phyloP scores from a whole-genome alignment of 2,329 filamentous ascomycete genomes.

The Arachnomyces sp. region DNA sequence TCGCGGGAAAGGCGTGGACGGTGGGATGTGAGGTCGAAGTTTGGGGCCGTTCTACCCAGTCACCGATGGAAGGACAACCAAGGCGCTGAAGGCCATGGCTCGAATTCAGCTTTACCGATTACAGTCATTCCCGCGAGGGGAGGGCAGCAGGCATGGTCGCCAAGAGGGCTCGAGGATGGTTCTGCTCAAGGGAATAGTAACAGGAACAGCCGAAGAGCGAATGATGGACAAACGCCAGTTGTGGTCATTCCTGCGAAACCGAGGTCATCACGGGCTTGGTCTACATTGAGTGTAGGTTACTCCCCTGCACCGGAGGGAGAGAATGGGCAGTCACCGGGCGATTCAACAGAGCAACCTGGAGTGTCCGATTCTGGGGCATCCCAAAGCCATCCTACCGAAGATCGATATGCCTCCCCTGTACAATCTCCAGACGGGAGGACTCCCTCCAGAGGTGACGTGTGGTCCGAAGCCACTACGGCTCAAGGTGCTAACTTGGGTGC shows the following conservation, averaged over 20 bases:
- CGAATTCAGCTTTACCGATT: conserved; percentile 42
- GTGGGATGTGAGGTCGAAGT: conserved; percentile 36
- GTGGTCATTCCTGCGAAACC: conserved; percentile 54
- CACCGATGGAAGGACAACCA: conserved; percentile 38
- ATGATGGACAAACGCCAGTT: conserved; percentile 41
- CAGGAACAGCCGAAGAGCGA: conserved; percentile 3
- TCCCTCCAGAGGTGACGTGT: too few relatives aligned
- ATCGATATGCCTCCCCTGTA: too few relatives aligned
- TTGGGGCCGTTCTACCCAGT: conserved; percentile 41
- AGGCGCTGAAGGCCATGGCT: conserved; percentile 28
- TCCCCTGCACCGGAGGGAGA: background rate
- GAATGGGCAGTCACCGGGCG: background rate
- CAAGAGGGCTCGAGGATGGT: conserved; percentile 27
- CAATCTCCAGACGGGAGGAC: too few relatives aligned
- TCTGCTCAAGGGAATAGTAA: conserved; percentile 14
- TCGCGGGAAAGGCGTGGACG: conserved; percentile 36
- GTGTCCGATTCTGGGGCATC: background rate
- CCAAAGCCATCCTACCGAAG: background rate
- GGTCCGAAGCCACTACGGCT: too few relatives aligned
- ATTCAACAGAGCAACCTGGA: background rate
- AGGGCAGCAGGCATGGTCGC: conserved; percentile 48
- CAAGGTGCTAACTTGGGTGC: too few relatives aligned
- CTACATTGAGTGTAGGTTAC: conserved; percentile 26
- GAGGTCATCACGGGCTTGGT: conserved; percentile 47
- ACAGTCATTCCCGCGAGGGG: conserved; percentile 54